These are phyloP conservation scores for Sherardia arvensis DNA, from an alignment of 257 asterid species.

Conservation along the genomic window DNA sequence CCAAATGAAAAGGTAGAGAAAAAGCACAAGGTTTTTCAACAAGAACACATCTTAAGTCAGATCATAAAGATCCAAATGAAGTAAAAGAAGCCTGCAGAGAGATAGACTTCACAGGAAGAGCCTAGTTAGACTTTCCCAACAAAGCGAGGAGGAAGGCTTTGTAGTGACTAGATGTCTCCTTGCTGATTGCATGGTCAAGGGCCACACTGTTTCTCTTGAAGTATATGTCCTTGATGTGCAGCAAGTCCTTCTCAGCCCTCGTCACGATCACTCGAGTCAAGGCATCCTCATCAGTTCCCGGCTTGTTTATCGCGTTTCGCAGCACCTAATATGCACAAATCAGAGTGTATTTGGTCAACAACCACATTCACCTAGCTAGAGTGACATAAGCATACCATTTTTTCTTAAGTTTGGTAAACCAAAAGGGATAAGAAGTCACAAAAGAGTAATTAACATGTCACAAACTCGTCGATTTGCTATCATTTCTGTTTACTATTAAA, in stretches of 20 bases:
- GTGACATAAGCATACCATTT: neutral
- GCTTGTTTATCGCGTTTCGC: constrained; percentile 37
- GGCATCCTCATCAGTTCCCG: constrained; percentile 54
- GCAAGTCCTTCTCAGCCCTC: constrained; percentile 65
- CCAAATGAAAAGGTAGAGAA: neutral
- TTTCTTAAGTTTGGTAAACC: neutral
- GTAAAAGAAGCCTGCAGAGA: neutral
- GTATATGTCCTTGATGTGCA: constrained; percentile 39
- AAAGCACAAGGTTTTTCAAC: neutral
- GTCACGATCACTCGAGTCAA: constrained; percentile 55
- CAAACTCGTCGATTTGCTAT: neutral
- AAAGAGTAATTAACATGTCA: neutral
- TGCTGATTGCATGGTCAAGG: constrained; percentile 50
- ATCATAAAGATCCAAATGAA: neutral
- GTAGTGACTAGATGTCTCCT: constrained; percentile 68
- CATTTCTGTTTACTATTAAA: neutral
- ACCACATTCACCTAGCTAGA: neutral
- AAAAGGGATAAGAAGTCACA: neutral
- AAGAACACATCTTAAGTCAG: neutral
- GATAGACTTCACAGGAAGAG: neutral
- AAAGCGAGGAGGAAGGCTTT: constrained; percentile 54
- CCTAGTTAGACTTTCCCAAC: constrained; percentile 36
- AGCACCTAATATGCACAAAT: constrained; percentile 23
- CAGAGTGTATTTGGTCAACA: neutral
- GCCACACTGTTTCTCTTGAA: constrained; percentile 54